phyloP scores from a whole-genome alignment of 352 stramenopile genomes.

The Thalassiosira exigua region DNA sequence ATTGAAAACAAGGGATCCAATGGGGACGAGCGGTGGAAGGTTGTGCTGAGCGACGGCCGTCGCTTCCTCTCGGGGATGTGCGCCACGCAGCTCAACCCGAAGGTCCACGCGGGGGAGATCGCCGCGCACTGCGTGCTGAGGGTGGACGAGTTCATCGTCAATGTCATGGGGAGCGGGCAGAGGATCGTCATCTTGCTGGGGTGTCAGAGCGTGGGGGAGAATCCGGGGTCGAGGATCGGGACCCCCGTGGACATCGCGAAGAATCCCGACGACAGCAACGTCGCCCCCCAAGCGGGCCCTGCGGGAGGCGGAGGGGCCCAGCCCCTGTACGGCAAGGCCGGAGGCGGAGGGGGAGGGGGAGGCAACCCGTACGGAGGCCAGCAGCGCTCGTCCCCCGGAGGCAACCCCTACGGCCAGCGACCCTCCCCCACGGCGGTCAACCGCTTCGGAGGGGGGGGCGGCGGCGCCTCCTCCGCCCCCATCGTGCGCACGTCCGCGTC shows the following conservation, averaged over 20 bases:
- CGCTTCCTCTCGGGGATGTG: constrained; percentile 79
- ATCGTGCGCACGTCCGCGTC: constrained; percentile 63
- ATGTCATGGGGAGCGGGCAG: constrained; percentile 61
- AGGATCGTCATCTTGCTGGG: constrained; percentile 74
- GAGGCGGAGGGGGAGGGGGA: constrained; percentile 16
- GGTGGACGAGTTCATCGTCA: constrained; percentile 78
- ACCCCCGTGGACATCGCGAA: constrained; percentile 67
- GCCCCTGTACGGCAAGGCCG: constrained; percentile 74
- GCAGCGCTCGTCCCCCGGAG: constrained; percentile 3
- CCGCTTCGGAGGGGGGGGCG: neutral
- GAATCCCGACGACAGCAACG: constrained; percentile 2
- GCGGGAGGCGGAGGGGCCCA: constrained; percentile 14
- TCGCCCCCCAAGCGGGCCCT: neutral
- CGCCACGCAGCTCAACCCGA: constrained; percentile 76
- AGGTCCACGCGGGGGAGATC: constrained; percentile 56
- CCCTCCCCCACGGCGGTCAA: constrained; percentile 26
- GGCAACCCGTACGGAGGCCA: constrained; percentile 39
- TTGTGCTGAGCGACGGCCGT: constrained; percentile 73
- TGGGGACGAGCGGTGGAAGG: constrained; percentile 38
- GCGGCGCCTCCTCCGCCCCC: constrained; percentile 40
- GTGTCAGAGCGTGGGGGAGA: constrained; percentile 41
- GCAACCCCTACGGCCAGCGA: constrained; percentile 49
- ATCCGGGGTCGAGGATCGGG: constrained; percentile 62
- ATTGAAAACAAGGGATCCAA: constrained; percentile 41
- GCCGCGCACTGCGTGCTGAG: constrained; percentile 52